These are phyloP conservation scores for Tephrocybe sp. DNA, from an alignment of 768 basidiomycete species.

Conservation along the genomic window DNA sequence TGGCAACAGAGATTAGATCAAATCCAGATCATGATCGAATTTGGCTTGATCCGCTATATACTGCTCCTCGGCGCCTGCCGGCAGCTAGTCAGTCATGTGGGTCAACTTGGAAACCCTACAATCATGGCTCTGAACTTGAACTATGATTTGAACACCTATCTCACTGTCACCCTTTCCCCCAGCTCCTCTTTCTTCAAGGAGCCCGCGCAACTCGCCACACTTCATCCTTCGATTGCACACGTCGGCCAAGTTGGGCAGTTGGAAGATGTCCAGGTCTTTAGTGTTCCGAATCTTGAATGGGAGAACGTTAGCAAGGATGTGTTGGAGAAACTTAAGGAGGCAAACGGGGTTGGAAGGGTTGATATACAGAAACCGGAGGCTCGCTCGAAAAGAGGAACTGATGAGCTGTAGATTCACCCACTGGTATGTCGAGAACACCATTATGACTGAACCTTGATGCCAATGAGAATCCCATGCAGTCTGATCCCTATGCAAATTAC, in stretches of 20 bases:
- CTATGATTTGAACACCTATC: slow-evolving; percentile 23
- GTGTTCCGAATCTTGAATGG: slow-evolving; percentile 28
- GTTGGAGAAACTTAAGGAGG: slow-evolving; percentile 18
- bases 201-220: slow-evolving; percentile 21
- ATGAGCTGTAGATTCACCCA: slow-evolving; percentile 20
- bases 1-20: slow-evolving; percentile 1
- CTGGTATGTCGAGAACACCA: background rate
- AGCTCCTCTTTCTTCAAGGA: slow-evolving; percentile 16
- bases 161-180: slow-evolving; percentile 26
- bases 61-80: background rate
- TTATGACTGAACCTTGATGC: too few relatives aligned
- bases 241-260: slow-evolving; percentile 32
- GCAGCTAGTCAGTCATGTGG: background rate
- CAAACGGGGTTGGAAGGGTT: slow-evolving; percentile 24
- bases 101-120: background rate
- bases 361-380: slow-evolving; percentile 25
- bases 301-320: slow-evolving; percentile 20
- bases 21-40: background rate
- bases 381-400: slow-evolving; percentile 23
- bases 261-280: slow-evolving; percentile 28
- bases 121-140: slow-evolving; percentile 21
- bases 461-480: too few relatives aligned
- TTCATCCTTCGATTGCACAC: slow-evolving; percentile 26
- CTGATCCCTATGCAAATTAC: too few relatives aligned
- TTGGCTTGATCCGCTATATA: background rate